Percentiles rank a stretch among this genome's conserved stretches.
These are phyloP conservation scores for Ramaria sp. DNA, from an alignment of 768 basidiomycete species.

Conservation along the genomic window DNA sequence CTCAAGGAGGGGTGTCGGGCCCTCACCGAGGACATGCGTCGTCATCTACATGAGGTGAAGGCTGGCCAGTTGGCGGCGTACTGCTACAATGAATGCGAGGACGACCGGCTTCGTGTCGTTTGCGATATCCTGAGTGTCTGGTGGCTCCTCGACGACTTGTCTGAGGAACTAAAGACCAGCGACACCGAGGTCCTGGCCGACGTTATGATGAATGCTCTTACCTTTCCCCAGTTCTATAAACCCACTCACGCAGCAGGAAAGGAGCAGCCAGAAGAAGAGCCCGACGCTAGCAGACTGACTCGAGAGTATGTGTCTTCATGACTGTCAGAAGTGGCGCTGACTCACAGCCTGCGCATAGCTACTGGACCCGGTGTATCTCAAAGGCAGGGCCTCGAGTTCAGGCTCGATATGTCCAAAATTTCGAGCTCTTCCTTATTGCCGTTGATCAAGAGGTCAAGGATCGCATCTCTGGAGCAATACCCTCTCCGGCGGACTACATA, in stretches of 20 bases:
- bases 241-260: conserved; percentile 10
- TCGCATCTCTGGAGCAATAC: conserved; percentile 23
- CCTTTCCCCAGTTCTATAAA: conserved; percentile 16
- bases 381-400: not conserved
- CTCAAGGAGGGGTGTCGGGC: conserved; percentile 37
- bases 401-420: not conserved
- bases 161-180: conserved; percentile 19
- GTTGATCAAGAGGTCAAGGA: not conserved
- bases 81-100: conserved; percentile 47
- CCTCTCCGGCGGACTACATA: conserved; percentile 18
- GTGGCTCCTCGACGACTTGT: conserved; percentile 33
- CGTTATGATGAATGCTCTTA: conserved; percentile 21
- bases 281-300: conserved; percentile 20
- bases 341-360: conserved; percentile 15
- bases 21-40: conserved; percentile 21
- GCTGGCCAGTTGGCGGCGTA: conserved; percentile 57
- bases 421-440: not conserved
- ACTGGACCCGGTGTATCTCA: conserved; percentile 25
- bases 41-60: conserved; percentile 41
- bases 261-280: conserved; percentile 19
- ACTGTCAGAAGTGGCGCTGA: not conserved
- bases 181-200: conserved; percentile 15
- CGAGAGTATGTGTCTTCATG: conserved; percentile 22
- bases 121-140: conserved; percentile 53
- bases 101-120: conserved; percentile 49